Base-by-base conservation (phyloP, 1,284 basidiomycete genomes). In the Ceraceosorus guamensis region DNA sequence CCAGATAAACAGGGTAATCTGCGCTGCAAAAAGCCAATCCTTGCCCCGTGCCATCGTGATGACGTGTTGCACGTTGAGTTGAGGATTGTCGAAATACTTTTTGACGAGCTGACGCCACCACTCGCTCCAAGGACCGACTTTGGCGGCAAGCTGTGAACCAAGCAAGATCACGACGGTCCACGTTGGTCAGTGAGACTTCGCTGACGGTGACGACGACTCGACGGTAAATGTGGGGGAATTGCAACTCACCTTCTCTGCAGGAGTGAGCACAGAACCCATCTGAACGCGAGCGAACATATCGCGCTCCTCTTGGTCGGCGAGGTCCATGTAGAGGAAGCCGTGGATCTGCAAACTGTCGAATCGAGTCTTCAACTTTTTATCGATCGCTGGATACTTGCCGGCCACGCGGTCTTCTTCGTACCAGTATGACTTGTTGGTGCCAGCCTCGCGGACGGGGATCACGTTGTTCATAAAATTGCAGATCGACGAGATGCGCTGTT, bases 241-340 rank as follows among this genome's bases (percentile, higher is more conserved):
- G 46, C 18, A 14, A 52, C 50, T 37, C 30, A 68, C 59, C 65
- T 65, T 68, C 57, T 68, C 66, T 14, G 66, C 66, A 8, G 62
- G 56, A 11, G 66, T 64, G 11, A 68, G 58, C 3, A 62, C 59
- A 7, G 67, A 59, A 18, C 66, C 66, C 64, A 68, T 66, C 66
- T 68, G 66, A 1, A 68, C 66, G 37, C 66, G 55, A 18, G 57
- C 56, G 48, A 68, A 68, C 65, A 68, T 66, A 46, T 68, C 66
- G 5, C 66, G 55, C 56, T 68, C 66, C 34, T 44, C 46, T 35
- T 62, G 60, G 2, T 68, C 66, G 5, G 46, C 45, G 6, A 68
- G 55, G 16, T 57, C 62, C 6, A 59, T 53, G 49, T 63, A 68
- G 30, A 61, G 59, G 55, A 67, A 59, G 13, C 57, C 43, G 14